Evolutionary conservation across 371 early-diverging fungal genomes (phyloP).

Genomic region (Mucor irregularis): DNA sequence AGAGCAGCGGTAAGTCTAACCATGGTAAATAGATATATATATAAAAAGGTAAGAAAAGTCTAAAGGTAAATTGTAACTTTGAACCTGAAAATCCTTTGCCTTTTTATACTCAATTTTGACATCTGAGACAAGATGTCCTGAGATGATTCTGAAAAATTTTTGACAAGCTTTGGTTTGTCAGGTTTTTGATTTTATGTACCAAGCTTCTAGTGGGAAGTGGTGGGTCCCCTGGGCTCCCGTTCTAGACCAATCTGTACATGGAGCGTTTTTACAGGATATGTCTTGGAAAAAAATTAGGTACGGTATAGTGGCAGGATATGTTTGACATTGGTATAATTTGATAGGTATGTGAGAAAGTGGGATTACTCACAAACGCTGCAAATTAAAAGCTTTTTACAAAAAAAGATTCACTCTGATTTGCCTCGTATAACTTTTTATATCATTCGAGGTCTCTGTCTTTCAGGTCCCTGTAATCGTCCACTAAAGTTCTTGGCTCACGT

Average conservation of each 20-base stretch:
- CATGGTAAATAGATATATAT: constrained; percentile 11
- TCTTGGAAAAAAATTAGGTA: neutral
- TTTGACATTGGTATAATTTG: too few relatives aligned
- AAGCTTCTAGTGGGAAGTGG: too few relatives aligned
- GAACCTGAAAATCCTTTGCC: too few relatives aligned
- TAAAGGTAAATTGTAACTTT: too few relatives aligned
- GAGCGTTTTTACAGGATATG: neutral
- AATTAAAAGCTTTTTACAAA: neutral
- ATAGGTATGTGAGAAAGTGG: too few relatives aligned
- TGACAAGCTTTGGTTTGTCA: constrained; percentile 11
- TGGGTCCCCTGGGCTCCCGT: neutral
- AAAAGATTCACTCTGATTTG: neutral
- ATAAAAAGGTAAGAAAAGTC: neutral
- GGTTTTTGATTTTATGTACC: constrained; percentile 1
- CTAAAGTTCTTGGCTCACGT: too few relatives aligned
- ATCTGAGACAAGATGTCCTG: too few relatives aligned
- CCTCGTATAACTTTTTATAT: too few relatives aligned
- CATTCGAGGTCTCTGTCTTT: too few relatives aligned
- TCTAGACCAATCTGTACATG: neutral
- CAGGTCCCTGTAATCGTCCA: too few relatives aligned
- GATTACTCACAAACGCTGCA: neutral
- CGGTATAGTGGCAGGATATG: neutral
- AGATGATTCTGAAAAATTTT: too few relatives aligned
- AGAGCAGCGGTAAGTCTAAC: constrained; percentile 14
- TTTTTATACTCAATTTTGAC: too few relatives aligned